Conservation (phyloP, 768 basidiomycete genomes). For the Collybiopsis luxurians region DNA sequence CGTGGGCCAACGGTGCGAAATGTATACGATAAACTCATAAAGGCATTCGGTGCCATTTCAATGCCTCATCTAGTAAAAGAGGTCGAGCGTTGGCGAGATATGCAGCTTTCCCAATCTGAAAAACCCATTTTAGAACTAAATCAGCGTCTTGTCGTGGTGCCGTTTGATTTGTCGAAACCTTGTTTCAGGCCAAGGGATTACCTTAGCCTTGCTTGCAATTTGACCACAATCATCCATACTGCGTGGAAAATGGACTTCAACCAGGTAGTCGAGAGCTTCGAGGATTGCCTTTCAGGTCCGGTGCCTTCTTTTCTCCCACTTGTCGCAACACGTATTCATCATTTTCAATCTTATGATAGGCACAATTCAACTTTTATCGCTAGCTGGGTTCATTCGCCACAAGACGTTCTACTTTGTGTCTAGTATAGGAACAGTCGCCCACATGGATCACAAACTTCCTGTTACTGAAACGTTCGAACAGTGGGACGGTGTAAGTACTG, state of each 20-base stretch:
- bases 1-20: conserved; percentile 5
- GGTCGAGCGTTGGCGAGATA: conserved; percentile 1
- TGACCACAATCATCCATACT: conserved; percentile 13
- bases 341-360: too few relatives aligned
- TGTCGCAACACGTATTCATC: too few relatives aligned
- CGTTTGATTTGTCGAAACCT: conserved; percentile 11
- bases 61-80: not conserved
- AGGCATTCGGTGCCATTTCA: not conserved
- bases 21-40: conserved; percentile 10
- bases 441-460: conserved; percentile 6
- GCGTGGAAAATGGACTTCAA: conserved; percentile 17
- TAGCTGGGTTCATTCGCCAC: conserved; percentile 12
- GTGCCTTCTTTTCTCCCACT: too few relatives aligned
- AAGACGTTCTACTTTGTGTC: conserved; percentile 14
- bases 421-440: conserved; percentile 10
- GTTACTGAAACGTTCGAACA: conserved; percentile 8
- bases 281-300: conserved; percentile 12
- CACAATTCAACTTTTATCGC: conserved; percentile 10
- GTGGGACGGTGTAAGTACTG: conserved; percentile 3
- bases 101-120: conserved; percentile 1
- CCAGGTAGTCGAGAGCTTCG: conserved; percentile 11
- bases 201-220: conserved; percentile 2
- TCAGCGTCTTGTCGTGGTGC: conserved; percentile 11
- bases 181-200: conserved; percentile 8
- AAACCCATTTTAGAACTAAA: conserved; percentile 2